Evolutionary conservation across 805 yeast species (phyloP).

Genomic region (Metschnikowia continentalis): DNA sequence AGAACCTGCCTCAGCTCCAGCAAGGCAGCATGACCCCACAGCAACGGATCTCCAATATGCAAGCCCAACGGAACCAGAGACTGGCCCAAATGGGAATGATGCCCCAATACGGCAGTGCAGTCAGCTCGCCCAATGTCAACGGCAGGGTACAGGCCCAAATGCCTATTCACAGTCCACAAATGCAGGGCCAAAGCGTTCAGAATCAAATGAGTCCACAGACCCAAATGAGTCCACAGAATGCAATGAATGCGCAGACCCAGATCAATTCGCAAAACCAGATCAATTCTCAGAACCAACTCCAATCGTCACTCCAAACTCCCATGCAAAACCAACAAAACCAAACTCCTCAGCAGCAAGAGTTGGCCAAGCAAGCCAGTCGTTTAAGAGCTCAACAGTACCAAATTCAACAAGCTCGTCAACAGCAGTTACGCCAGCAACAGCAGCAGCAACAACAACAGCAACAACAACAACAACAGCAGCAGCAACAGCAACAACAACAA

Average conservation of each 20-base stretch:
- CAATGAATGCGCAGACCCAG: background rate
- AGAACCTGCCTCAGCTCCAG: background rate
- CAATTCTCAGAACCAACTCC: background rate
- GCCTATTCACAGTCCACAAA: slow-evolving; percentile 3
- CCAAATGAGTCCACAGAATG: background rate
- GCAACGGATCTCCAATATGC: slow-evolving; percentile 2
- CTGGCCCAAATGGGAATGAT: slow-evolving; percentile 1
- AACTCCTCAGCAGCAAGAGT: slow-evolving; percentile 10
- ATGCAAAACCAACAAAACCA: slow-evolving; percentile 4
- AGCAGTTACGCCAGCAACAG: slow-evolving; percentile 12
- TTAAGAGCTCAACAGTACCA: slow-evolving; percentile 16
- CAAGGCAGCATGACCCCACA: slow-evolving; percentile 1
- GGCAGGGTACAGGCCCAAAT: background rate
- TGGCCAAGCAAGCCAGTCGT: slow-evolving; percentile 13
- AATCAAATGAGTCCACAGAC: background rate
- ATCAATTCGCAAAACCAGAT: background rate
- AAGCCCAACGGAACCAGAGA: slow-evolving; percentile 5
- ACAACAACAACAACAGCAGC: slow-evolving; percentile 11
- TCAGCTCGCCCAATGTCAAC: background rate
- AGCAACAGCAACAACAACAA: slow-evolving; percentile 7
- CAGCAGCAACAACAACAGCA: slow-evolving; percentile 10
- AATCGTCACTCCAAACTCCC: background rate
- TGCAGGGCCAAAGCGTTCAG: background rate
- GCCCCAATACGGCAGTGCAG: slow-evolving; percentile 2
- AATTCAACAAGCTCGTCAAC: slow-evolving; percentile 15